Percentiles rank a stretch among this genome's conserved stretches.
phyloP scores from a whole-genome alignment of 2,329 filamentous ascomycete genomes.

The Apiospora pterosperma region DNA sequence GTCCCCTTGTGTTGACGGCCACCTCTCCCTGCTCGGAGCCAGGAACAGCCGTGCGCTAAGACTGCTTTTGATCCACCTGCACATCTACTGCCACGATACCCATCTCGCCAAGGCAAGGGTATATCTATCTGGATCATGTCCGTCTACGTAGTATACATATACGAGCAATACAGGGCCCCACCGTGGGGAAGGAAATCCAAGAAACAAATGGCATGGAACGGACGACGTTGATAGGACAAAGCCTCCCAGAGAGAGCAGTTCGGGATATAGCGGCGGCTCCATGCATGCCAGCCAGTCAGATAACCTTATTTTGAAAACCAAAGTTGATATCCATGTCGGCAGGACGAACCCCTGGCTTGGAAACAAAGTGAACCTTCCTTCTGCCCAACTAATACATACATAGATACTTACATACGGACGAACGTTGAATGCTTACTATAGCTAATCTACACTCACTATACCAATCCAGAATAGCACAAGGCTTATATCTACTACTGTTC shows the following conservation, averaged over 20 bases:
- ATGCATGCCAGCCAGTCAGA: background rate
- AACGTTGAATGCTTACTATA: background rate
- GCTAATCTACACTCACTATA: background rate
- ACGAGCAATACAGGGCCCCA: background rate
- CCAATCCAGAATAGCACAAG: too few relatives aligned
- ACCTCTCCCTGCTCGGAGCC: background rate
- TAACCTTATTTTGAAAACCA: background rate
- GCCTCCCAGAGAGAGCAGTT: too few relatives aligned
- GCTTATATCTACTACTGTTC: too few relatives aligned
- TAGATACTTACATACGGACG: background rate
- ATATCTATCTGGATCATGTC: background rate
- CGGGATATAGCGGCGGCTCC: background rate
- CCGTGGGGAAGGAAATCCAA: background rate
- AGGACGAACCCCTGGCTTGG: background rate
- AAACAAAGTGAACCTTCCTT: background rate
- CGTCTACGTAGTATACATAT: background rate
- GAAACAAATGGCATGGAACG: background rate
- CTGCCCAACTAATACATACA: too few relatives aligned
- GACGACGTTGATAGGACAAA: background rate
- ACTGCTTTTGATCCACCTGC: background rate
- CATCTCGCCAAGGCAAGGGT: background rate
- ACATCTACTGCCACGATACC: background rate
- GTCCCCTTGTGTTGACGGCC: background rate
- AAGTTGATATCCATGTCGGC: background rate
- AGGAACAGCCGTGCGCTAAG: background rate